Evolutionary conservation across 352 stramenopile genomes (phyloP).

Genomic region (Phytophthora macrochlamydospora): DNA sequence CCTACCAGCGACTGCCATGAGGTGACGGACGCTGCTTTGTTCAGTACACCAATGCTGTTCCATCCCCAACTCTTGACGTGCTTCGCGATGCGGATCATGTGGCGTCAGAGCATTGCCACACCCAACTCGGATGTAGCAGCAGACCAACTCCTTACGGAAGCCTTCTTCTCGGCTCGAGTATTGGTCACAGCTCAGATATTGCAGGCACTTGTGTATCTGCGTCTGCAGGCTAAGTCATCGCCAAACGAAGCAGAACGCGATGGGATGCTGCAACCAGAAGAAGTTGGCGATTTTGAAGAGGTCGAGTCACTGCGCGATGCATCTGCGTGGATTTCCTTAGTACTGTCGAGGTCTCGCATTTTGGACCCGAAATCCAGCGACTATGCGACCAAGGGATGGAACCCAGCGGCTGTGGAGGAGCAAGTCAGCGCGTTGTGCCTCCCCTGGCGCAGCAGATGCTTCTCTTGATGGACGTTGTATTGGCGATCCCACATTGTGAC

Average conservation of each 20-base stretch:
- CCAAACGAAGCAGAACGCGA: slow-evolving; percentile 1
- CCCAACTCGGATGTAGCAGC: slow-evolving; percentile 35
- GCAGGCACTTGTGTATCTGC: slow-evolving; percentile 56
- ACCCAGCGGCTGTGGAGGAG: slow-evolving; percentile 41
- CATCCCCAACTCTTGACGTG: slow-evolving; percentile 58
- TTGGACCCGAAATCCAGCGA: slow-evolving; percentile 14
- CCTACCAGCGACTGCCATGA: slow-evolving; percentile 20
- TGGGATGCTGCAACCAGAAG: slow-evolving; percentile 2
- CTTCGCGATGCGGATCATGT: slow-evolving; percentile 58
- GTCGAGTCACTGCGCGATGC: slow-evolving; percentile 69
- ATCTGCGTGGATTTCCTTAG: slow-evolving; percentile 50
- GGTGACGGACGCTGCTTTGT: slow-evolving; percentile 25
- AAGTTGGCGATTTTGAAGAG: slow-evolving; percentile 49
- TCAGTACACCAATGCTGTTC: slow-evolving; percentile 49
- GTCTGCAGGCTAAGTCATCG: slow-evolving; percentile 14
- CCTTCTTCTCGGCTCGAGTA: slow-evolving; percentile 60
- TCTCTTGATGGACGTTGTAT: slow-evolving; percentile 58
- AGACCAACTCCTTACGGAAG: slow-evolving; percentile 54
- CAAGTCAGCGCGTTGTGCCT: slow-evolving; percentile 50
- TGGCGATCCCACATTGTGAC: slow-evolving; percentile 35
- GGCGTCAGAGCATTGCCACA: slow-evolving; percentile 38
- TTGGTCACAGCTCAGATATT: slow-evolving; percentile 66
- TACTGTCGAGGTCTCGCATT: slow-evolving; percentile 55
- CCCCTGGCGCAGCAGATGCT: slow-evolving; percentile 63
- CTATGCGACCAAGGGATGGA: slow-evolving; percentile 24